Base-by-base conservation (phyloP, 1,139 yeast genomes). In the Kodamaea arcana region DNA sequence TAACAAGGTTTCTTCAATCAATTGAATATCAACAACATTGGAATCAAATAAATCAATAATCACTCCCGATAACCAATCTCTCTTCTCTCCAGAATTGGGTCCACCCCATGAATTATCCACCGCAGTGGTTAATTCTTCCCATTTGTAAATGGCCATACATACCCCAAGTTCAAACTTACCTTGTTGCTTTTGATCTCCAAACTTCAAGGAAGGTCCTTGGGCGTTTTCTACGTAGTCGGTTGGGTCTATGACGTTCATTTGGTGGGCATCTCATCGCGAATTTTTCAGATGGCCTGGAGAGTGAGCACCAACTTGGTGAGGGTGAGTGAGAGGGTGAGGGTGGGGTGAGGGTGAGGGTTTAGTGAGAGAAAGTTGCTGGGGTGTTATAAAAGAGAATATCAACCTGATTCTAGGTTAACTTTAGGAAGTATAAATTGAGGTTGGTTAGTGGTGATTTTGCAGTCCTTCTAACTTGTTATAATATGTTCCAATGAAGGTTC, bases 51-150 rank as follows among this genome's bases (percentile, higher is more conserved):
- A 67, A 28, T 88, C 51, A 11, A 47, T 40, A 27, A 47, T 45
- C 9, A 47, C 34, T 9, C 49, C 51, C n/a, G 45, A 40, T 31
- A 47, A 43, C 51, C 51, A 47, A 37, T 47, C 51, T 32, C 99
- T 74, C 59, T 92, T 92, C 31, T 86, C 97, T 1, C 72, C 76
- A 10, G 95, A 83, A 30, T 85, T 85, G 12, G 95, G 78, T 2
- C 98, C 99, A 40, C 98, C 99, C 98, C 98, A 92, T 26, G 72
- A 69, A 54, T 85, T 86, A n/a, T 79, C 94, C n/a, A 94, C 98
- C 0, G 98, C 98, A 1, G 86, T 82, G 34, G 76, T 72, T 37
- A 92, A 68, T 30, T 85, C 92, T 42, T 87, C 94, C 98, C 98
- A 92, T 43, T 75, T 73, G 58, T 88, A 78, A 12, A 92, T 61